Evolutionary conservation across 768 basidiomycete genomes (phyloP).

Genomic region (Hericium erinaceus): DNA sequence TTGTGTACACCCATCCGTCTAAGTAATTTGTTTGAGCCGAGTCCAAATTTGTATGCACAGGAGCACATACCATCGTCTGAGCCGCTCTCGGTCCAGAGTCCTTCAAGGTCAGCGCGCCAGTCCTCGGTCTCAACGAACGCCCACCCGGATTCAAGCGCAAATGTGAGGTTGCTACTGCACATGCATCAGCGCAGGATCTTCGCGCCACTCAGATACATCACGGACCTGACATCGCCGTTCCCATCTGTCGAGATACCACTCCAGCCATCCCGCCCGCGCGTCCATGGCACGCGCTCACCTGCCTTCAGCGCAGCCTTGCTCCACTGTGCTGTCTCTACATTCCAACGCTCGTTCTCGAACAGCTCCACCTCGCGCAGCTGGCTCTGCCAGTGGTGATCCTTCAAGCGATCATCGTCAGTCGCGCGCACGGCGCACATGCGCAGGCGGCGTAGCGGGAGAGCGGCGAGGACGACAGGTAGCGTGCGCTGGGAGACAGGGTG

Average conservation of each 20-base stretch:
- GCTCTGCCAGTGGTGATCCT: conserved; percentile 54
- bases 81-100: conserved; percentile 40
- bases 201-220: background rate
- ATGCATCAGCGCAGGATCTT: conserved; percentile 4
- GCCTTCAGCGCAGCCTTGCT: conserved; percentile 27
- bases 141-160: conserved; percentile 70
- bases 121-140: conserved; percentile 66
- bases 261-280: conserved; percentile 64
- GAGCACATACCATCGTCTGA: conserved; percentile 26
- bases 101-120: conserved; percentile 61
- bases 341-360: conserved; percentile 74
- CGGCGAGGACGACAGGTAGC: conserved; percentile 23
- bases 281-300: conserved; percentile 57
- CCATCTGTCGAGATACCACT: conserved; percentile 39
- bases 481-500: conserved; percentile 35
- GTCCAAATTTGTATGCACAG: conserved; percentile 6
- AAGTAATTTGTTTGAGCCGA: conserved; percentile 1
- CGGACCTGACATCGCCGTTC: conserved; percentile 56
- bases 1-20: conserved; percentile 81
- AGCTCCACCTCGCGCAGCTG: conserved; percentile 63
- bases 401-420: conserved; percentile 57
- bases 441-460: conserved; percentile 7
- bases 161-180: conserved; percentile 70
- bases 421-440: conserved; percentile 22
- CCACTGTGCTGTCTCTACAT: conserved; percentile 21